Evolutionary conservation across 306 rosid species (phyloP), one percentile per base, ranked within the genome.

Genomic region (Oemleria cerasiformis): DNA sequence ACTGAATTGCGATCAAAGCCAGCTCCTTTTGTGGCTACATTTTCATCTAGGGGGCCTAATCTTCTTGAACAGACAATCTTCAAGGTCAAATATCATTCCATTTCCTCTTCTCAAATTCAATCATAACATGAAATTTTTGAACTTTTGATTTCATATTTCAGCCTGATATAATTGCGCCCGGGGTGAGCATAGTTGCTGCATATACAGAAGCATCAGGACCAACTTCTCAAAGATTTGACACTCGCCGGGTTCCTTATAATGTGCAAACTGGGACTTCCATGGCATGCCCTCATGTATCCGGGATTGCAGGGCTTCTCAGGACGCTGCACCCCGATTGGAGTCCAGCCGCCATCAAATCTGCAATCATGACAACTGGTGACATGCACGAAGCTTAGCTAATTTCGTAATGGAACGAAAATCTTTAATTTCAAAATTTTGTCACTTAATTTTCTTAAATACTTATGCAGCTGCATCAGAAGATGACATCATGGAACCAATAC

Each of bases 21-120:
- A 42, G 70, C 92, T 40, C 97, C 96, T 17, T 0, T 44, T 20
- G n/a, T 92, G 71, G 92, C 92, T 69, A 2, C 83, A 21, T 89
- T 89, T 83, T 92, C 98, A 41, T 82, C 94, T 23, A 84, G 96
- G 50, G 98, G 98, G 1, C 98, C 98, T 38, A 85, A 64, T 70
- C 1, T 0, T 6, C 4, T 90, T 40, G 91, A 77, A 51, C 66
- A 75, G 53, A 10, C 76, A 20, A 60, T 92, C 65, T 86, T 89
- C 45, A 89, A 92, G 98, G 98, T 87, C 43, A 55, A 44, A 45
- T 7, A 50, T 57, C 7, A 0, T 4, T 5, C 12, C 9, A 25
- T 55, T 40, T 16, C 42, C n/a, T 21, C 9, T 63, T 30, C 56
- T 40, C 48, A 9, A 62, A 45, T 45, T 40, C 56, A 25, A 25